phyloP scores from a whole-genome alignment of 768 basidiomycete species.

The Mycena alexandri region DNA sequence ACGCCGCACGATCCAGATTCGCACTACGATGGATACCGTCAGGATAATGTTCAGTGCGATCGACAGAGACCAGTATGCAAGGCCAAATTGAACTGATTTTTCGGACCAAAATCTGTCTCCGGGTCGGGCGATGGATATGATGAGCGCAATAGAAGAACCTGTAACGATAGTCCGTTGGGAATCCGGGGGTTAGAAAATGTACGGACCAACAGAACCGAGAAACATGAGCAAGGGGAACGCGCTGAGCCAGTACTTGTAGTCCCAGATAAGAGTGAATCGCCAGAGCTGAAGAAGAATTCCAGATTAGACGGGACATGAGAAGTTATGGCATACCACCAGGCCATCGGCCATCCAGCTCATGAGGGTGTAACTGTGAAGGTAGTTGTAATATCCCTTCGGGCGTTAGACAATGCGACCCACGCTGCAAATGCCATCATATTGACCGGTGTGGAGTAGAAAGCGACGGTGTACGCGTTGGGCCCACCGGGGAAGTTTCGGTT shows the following conservation, averaged over 20 bases:
- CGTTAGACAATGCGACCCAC: slow-evolving; percentile 10
- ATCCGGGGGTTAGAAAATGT: no score
- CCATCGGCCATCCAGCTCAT: slow-evolving; percentile 46
- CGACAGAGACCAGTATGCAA: slow-evolving; percentile 44
- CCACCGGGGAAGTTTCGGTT: slow-evolving; percentile 37
- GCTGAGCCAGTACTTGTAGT: slow-evolving; percentile 13
- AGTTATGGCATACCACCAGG: slow-evolving; percentile 33
- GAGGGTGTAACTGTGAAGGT: slow-evolving; percentile 42
- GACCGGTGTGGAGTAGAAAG: slow-evolving; percentile 35
- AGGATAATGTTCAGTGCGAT: slow-evolving; percentile 48
- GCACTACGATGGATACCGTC: slow-evolving; percentile 48
- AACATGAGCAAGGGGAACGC: slow-evolving; percentile 24
- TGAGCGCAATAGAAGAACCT: slow-evolving; percentile 13
- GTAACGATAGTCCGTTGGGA: neutral
- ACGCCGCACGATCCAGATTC: slow-evolving; percentile 41
- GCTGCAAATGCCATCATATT: slow-evolving; percentile 38
- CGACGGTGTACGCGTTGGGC: slow-evolving; percentile 35
- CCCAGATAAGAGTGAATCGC: slow-evolving; percentile 33
- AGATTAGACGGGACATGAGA: no score
- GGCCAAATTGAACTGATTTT: slow-evolving; percentile 35
- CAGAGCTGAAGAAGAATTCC: slow-evolving; percentile 14
- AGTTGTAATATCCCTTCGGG: no score
- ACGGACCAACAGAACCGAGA: slow-evolving; percentile 22
- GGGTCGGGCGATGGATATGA: slow-evolving; percentile 29
- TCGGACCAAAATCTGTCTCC: slow-evolving; percentile 30